Percentiles rank a stretch among this genome's conserved stretches.
These are phyloP conservation scores for Cercospora citrullina DNA, from an alignment of 2,329 filamentous ascomycete species.

Conservation along the genomic window DNA sequence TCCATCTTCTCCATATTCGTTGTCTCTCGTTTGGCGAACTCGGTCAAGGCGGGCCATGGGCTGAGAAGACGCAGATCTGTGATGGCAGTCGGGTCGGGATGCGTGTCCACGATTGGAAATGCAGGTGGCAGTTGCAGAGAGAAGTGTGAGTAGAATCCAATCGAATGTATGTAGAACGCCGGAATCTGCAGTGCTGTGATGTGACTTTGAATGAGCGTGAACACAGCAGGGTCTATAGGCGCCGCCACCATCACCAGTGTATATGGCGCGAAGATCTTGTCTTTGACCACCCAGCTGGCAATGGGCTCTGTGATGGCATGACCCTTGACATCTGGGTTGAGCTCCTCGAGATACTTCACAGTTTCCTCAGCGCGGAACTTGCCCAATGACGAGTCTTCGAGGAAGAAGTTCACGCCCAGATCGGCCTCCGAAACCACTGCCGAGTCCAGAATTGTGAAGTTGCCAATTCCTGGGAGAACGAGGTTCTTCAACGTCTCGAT, in stretches of 20 bases:
- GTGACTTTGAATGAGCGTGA: conserved; percentile 53
- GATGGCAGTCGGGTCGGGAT: conserved; percentile 82
- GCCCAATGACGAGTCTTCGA: conserved; percentile 76
- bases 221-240: conserved; percentile 56
- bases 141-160: conserved; percentile 89
- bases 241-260: conserved; percentile 63
- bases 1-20: conserved; percentile 65
- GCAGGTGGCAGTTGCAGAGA: conserved; percentile 73
- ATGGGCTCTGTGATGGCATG: conserved; percentile 61
- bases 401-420: conserved; percentile 94
- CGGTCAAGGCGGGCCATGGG: conserved; percentile 79
- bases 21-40: conserved; percentile 68
- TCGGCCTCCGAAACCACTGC: conserved; percentile 76
- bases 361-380: conserved; percentile 76
- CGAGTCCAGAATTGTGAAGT: conserved; percentile 87
- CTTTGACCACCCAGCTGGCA: conserved; percentile 46
- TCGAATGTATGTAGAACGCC: conserved; percentile 79
- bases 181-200: conserved; percentile 64
- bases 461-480: conserved; percentile 87
- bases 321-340: conserved; percentile 90
- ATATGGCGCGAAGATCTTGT: conserved; percentile 49
- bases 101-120: conserved; percentile 93
- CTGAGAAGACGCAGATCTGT: conserved; percentile 80
- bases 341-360: conserved; percentile 73
- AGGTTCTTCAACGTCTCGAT: conserved; percentile 95